Evolutionary conservation across 1,284 basidiomycete genomes (phyloP).

Genomic region (Rhizoctonia solani): DNA sequence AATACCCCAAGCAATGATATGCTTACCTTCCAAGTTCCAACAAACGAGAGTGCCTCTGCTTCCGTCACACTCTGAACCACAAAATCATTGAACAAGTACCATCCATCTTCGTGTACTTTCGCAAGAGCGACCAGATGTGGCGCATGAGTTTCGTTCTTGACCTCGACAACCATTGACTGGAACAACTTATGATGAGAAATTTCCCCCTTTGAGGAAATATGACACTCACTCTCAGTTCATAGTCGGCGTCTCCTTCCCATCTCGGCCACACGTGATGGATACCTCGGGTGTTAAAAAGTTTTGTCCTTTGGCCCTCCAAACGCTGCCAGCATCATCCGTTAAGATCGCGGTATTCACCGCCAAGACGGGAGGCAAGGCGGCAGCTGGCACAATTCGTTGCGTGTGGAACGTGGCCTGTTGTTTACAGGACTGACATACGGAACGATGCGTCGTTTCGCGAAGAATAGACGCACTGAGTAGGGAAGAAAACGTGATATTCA

Average conservation of each 20-base stretch:
- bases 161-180: conserved; percentile 83
- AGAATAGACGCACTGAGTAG: conserved; percentile 78
- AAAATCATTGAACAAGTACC: conserved; percentile 99
- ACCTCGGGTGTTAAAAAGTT: conserved; percentile 58
- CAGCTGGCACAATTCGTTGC: conserved; percentile 66
- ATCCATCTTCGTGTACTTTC: conserved; percentile 56
- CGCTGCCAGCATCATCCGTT: conserved; percentile 60
- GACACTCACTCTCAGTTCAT: conserved; percentile 71
- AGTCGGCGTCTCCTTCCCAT: conserved; percentile 62
- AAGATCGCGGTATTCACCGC: conserved; percentile 85
- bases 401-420: conserved; percentile 74
- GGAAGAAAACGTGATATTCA: conserved; percentile 57
- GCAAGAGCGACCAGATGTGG: conserved; percentile 91
- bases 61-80: conserved; percentile 83
- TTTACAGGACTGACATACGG: conserved; percentile 83
- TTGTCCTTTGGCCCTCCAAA: conserved; percentile 43
- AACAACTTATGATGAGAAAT: not conserved
- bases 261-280: conserved; percentile 52
- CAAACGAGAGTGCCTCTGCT: conserved; percentile 85
- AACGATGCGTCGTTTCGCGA: conserved; percentile 82
- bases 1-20: not conserved
- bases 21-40: conserved; percentile 86
- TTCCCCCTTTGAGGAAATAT: not conserved
- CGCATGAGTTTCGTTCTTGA: conserved; percentile 73
- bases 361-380: conserved; percentile 79